Evolutionary conservation across 257 asterid genomes (phyloP), one percentile per base, ranked within the genome.

Genomic region (Forsythia suspensa): DNA sequence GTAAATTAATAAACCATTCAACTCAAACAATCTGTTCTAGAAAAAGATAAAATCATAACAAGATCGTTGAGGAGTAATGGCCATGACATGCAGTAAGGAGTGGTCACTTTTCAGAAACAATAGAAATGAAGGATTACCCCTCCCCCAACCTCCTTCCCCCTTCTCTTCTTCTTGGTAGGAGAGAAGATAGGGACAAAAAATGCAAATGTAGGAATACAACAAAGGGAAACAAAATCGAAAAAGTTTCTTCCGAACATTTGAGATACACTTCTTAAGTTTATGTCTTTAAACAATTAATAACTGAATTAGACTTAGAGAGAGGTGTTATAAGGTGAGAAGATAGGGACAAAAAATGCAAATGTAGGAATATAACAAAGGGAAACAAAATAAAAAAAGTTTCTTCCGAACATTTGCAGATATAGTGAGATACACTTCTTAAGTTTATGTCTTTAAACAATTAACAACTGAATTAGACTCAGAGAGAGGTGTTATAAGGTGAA

Each of bases 1-100:
- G 42, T 29, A 74, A 75, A 73, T 72, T 72, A 76, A 46, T 44
- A 37, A 72, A 46, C 38, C 55, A 44, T 24, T 44, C 55, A 52
- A 43, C 63, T 21, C 10, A 72, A 72, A 46, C 42, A 46, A 29
- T 44, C 29, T 72, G 65, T 72, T 46, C 39, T 43, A 37, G 68
- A 34, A 63, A 24, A 24, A 77, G 57, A 57, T 40, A 36, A 79
- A 63, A 44, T 21, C 24, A 55, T 29, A 71, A 37, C 38, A 15
- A 61, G 39, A 5, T 36, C 29, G 70, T 61, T 42, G 2, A 66
- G 67, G 43, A 39, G 57, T 44, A 42, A 4, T 39, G 3, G 48
- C 51, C 7, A 41, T 42, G 43, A 59, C 67, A 59, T 20, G 67
- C 67, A 59, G 9, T 57, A 8, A 57, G 63, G 29, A 16, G 67